A percentile compares a stretch with the other conserved stretches of the same genome.
phyloP scores from a whole-genome alignment of 148 eudicot genomes.

The Rhododendron griersonianum region DNA sequence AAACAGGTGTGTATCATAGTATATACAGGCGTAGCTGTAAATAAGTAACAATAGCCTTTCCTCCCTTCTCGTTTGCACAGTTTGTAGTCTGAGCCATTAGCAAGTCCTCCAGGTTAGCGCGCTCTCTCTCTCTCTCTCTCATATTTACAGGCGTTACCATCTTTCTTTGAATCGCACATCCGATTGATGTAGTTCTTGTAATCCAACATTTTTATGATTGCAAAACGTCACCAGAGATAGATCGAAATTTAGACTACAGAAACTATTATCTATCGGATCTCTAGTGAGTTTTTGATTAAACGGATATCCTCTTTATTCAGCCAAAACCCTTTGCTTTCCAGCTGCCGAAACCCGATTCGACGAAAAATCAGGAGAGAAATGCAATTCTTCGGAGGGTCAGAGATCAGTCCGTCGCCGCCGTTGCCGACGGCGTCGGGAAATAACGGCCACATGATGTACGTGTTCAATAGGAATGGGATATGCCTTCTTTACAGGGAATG shows the following conservation, averaged over 20 bases:
- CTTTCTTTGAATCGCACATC: neutral
- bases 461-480: slow-evolving; percentile 80
- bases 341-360: neutral
- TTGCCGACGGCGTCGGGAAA: slow-evolving; percentile 76
- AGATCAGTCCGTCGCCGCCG: slow-evolving; percentile 91
- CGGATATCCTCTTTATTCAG: neutral
- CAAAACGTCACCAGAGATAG: neutral
- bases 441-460: slow-evolving; percentile 82
- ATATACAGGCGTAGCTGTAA: too few relatives aligned
- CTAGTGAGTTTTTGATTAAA: neutral
- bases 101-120: neutral
- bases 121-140: neutral
- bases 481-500: slow-evolving; percentile 82
- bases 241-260: neutral
- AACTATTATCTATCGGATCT: neutral
- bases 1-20: too few relatives aligned
- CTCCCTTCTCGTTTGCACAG: neutral
- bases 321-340: too few relatives aligned
- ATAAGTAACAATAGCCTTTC: neutral
- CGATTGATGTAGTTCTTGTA: neutral
- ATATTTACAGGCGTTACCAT: neutral
- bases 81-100: neutral
- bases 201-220: neutral
- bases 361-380: slow-evolving; percentile 17
- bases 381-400: slow-evolving; percentile 89